Conservation (phyloP, 78 protist genomes). For the Protostelium mycophagum region DNA sequence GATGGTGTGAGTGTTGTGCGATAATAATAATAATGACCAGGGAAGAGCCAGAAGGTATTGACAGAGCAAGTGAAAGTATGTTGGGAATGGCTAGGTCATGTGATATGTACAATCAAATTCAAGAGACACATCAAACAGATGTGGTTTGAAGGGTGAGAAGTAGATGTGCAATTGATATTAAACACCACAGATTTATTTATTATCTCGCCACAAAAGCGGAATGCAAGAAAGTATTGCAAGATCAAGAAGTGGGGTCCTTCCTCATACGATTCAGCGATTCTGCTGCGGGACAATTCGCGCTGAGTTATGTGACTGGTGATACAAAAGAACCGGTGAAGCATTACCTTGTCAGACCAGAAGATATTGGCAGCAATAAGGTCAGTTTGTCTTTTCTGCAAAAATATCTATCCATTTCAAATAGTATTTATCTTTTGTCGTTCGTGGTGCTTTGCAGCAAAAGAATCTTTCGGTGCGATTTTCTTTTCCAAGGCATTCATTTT, state of each 20-base stretch:
- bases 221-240: constrained; percentile 18
- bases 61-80: constrained; percentile 32
- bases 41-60: constrained; percentile 6
- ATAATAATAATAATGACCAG: background rate
- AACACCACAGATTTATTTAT: constrained; percentile 29
- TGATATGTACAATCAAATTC: constrained; percentile 43
- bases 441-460: too few relatives aligned
- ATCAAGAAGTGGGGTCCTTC: constrained; percentile 32
- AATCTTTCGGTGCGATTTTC: too few relatives aligned
- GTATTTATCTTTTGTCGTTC: background rate
- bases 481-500: too few relatives aligned
- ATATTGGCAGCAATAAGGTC: constrained; percentile 46
- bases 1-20: background rate
- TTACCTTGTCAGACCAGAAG: constrained; percentile 51
- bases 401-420: background rate
- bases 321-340: constrained; percentile 55
- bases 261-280: constrained; percentile 49
- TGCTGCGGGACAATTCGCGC: constrained; percentile 55
- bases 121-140: constrained; percentile 49
- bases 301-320: constrained; percentile 55
- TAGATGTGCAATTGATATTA: background rate
- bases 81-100: constrained; percentile 60
- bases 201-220: constrained; percentile 41
- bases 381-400: too few relatives aligned
- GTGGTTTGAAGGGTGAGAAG: constrained; percentile 39